Evolutionary conservation across 179 eudicot genomes (phyloP), one percentile per base, ranked within the genome.

Genomic region (Drosera spatulata): DNA sequence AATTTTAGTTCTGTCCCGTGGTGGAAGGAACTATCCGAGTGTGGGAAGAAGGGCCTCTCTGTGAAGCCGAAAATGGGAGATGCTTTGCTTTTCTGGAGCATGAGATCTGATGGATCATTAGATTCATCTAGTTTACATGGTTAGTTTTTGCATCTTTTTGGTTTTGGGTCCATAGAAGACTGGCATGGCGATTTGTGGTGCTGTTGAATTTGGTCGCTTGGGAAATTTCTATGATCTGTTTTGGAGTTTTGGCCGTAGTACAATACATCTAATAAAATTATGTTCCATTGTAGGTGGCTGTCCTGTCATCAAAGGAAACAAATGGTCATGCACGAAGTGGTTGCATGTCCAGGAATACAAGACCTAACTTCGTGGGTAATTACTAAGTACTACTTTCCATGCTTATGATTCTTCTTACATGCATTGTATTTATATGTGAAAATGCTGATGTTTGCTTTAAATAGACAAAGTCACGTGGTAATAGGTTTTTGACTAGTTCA

Each of bases 81-180:
- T 70, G 95, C 96, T 33, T 72, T 91, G 66, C 94, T 91, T 53
- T 91, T 91, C 65, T 91, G 96, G 97, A 84, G 95, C 74, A 88
- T 88, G 95, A 73, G 82, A 49, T 91, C 96, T 59, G 97, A 91
- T 80, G 91, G 84, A 40, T 54, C 95, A 53, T 70, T 88, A 66
- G 97, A 91, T 72, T 82, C 96, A 59, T 62, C 85, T 45, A 91
- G 96, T 65, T 69, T 91, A 67, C 97, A 88, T 70, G 96, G 96
- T 91, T 53, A 63, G 81, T 71, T 37, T 50, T 49, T 42, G 50
- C 40, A 53, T 3, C 9, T 37, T 10, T 14, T 37, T 55, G 41
- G 33, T 22, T 22, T 22, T 22, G 33, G 33, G 33, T 22, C 33
- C 33, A 22, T 22, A 22, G 50, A 4, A 12, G 6, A n/a, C 10